phyloP scores from a whole-genome alignment of 495 filamentous ascomycete species.

The Daldinia vernicosa region DNA sequence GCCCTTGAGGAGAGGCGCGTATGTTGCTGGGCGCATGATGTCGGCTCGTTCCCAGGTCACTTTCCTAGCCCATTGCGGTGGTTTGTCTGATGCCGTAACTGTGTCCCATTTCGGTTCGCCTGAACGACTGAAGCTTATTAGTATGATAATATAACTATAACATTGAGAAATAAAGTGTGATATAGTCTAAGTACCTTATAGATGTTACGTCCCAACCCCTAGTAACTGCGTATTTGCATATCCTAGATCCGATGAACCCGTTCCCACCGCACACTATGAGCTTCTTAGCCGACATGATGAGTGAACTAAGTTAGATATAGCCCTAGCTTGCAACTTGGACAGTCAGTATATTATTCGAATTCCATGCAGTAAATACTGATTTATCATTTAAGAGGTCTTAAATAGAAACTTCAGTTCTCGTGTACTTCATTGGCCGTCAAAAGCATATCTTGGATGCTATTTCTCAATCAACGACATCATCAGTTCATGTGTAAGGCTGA shows the following conservation, averaged over 20 bases:
- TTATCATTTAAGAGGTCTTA: not conserved
- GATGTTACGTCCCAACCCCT: slow-evolving; percentile 90
- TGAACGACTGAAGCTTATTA: slow-evolving; percentile 69
- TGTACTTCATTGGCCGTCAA: no score
- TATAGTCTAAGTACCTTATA: slow-evolving; percentile 68
- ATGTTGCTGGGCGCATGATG: slow-evolving; percentile 81
- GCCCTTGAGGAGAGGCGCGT: slow-evolving; percentile 72
- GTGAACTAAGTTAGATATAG: not conserved
- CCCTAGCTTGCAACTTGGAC: not conserved
- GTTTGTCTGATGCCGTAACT: slow-evolving; percentile 73
- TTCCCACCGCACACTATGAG: slow-evolving; percentile 92
- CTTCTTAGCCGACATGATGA: slow-evolving; percentile 63
- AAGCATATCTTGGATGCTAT: no score
- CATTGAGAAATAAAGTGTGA: not conserved
- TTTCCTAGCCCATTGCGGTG: slow-evolving; percentile 81
- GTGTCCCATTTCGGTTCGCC: slow-evolving; percentile 85
- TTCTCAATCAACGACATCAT: slow-evolving; percentile 12
- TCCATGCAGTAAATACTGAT: not conserved
- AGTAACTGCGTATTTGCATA: slow-evolving; percentile 85
- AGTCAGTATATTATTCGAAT: not conserved
- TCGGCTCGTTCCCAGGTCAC: slow-evolving; percentile 90
- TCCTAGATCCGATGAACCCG: slow-evolving; percentile 92
- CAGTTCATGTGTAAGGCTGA: slow-evolving; percentile 16
- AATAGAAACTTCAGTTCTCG: not conserved
- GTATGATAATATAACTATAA: slow-evolving; percentile 10